Conservation (phyloP, 495 filamentous ascomycete species). For the Penicillium dipodomyicola region DNA sequence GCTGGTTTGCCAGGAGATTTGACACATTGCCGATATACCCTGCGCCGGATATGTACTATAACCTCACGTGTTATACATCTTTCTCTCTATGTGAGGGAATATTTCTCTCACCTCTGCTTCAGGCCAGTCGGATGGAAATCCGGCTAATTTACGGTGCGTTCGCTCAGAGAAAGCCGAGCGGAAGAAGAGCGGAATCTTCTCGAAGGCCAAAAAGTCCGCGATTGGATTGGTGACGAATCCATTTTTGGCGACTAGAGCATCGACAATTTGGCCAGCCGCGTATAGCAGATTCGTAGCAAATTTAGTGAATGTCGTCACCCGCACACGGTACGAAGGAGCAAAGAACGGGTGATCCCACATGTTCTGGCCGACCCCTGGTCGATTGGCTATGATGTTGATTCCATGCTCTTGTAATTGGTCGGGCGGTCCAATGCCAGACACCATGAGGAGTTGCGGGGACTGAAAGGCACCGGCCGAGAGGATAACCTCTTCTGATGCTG, state of each 20-base stretch:
- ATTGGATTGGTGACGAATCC: slow-evolving; percentile 41
- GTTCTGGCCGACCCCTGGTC: slow-evolving; percentile 49
- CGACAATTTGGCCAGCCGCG: slow-evolving; percentile 13
- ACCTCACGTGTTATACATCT: slow-evolving; percentile 12
- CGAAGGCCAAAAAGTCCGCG: slow-evolving; percentile 45
- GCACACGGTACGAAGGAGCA: slow-evolving; percentile 21
- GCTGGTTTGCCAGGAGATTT: slow-evolving; percentile 34
- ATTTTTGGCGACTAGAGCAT: slow-evolving; percentile 4
- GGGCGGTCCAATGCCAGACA: slow-evolving; percentile 47
- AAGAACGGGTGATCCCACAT: slow-evolving; percentile 43
- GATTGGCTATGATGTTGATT: slow-evolving; percentile 40
- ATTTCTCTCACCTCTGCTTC: slow-evolving; percentile 48
- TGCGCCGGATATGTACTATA: slow-evolving; percentile 37
- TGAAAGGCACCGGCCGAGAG: slow-evolving; percentile 32
- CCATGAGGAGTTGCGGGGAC: slow-evolving; percentile 45
- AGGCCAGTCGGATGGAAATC: slow-evolving; percentile 55
- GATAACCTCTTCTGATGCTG: slow-evolving; percentile 46
- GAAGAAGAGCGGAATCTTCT: slow-evolving; percentile 45
- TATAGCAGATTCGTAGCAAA: slow-evolving; percentile 15
- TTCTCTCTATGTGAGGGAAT: not conserved
- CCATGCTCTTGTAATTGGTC: slow-evolving; percentile 30
- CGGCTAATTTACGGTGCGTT: slow-evolving; percentile 26
- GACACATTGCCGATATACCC: slow-evolving; percentile 41
- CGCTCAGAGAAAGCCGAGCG: slow-evolving; percentile 24
- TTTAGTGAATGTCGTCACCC: slow-evolving; percentile 25